A percentile compares a stretch with the other conserved stretches of the same genome.
phyloP scores from a whole-genome alignment of 768 basidiomycete species.

The Harrya chromipes region DNA sequence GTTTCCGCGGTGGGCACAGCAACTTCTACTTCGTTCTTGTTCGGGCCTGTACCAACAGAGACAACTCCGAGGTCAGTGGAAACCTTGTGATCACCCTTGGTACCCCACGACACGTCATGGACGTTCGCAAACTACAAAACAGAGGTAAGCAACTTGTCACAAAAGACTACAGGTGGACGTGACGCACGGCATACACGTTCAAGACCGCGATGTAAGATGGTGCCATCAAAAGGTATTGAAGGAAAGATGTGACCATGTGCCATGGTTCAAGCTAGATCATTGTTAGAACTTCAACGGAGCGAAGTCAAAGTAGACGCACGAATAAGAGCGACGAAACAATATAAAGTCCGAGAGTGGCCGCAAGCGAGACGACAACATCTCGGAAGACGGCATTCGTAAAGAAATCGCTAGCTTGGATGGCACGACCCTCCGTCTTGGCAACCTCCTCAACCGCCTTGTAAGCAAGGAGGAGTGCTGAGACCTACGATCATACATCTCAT shows the following conservation, averaged over 20 bases:
- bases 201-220: slow-evolving; percentile 93
- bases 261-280: slow-evolving; percentile 83
- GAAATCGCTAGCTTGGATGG: slow-evolving; percentile 54
- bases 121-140: slow-evolving; percentile 71
- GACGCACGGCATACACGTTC: slow-evolving; percentile 77
- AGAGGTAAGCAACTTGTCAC: neutral
- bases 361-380: slow-evolving; percentile 80
- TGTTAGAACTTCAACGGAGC: neutral
- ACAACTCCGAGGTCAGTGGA: slow-evolving; percentile 85
- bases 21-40: slow-evolving; percentile 84
- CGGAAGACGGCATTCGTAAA: slow-evolving; percentile 80
- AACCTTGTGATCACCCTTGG: slow-evolving; percentile 90
- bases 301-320: slow-evolving; percentile 46
- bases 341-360: slow-evolving; percentile 90
- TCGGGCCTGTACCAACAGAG: slow-evolving; percentile 46
- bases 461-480: slow-evolving; percentile 77
- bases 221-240: slow-evolving; percentile 90
- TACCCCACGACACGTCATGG: slow-evolving; percentile 94
- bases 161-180: neutral
- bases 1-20: slow-evolving; percentile 81
- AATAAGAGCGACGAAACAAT: slow-evolving; percentile 78
- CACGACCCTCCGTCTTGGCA: slow-evolving; percentile 40
- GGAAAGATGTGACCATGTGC: slow-evolving; percentile 96
- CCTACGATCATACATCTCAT: slow-evolving; percentile 36
- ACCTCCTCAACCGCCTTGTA: slow-evolving; percentile 74